A percentile compares a stretch with the other conserved stretches of the same genome.
phyloP scores from a whole-genome alignment of 306 rosid species.

The Senna siamea region DNA sequence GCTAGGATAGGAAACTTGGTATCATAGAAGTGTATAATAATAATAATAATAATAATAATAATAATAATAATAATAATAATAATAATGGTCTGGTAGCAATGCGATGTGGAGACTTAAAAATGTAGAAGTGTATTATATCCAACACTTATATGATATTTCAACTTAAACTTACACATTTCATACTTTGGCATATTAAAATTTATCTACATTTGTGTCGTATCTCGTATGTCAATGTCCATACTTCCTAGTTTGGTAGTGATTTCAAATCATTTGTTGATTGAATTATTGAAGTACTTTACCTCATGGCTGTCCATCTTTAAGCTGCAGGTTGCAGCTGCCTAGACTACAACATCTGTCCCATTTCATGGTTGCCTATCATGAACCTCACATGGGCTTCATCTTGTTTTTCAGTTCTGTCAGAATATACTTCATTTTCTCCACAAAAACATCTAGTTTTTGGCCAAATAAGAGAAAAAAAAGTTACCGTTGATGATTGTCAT shows the following conservation, averaged over 20 bases:
- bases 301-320: not conserved
- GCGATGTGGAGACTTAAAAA: not conserved
- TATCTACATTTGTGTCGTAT: not conserved
- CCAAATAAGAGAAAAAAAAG: not conserved
- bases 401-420: not conserved
- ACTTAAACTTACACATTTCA: not conserved
- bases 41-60: no score
- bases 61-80: no score
- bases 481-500: not conserved
- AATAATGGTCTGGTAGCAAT: not conserved
- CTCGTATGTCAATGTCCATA: not conserved
- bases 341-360: not conserved
- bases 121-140: not conserved
- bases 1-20: no score
- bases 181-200: not conserved
- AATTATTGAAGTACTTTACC: not conserved
- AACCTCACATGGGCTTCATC: not conserved
- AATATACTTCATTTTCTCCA: not conserved
- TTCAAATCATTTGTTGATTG: not conserved
- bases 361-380: not conserved
- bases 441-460: not conserved
- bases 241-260: not conserved
- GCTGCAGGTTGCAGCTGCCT: not conserved
- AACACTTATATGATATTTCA: not conserved
- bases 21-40: no score